phyloP scores from a whole-genome alignment of 1,284 basidiomycete genomes.

The Fistulinella staudtii region DNA sequence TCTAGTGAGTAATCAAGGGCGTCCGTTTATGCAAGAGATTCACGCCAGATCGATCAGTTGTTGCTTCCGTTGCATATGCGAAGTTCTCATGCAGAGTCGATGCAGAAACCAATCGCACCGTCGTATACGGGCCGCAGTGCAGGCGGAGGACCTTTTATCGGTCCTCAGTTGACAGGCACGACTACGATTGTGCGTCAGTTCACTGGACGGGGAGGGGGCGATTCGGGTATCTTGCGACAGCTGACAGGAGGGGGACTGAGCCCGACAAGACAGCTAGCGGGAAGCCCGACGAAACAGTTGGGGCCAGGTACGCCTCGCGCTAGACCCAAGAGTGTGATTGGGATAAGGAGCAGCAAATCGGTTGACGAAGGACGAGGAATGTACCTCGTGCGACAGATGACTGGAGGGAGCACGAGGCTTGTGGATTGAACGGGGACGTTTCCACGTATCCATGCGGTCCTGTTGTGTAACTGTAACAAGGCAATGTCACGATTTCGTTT shows the following conservation, averaged over 20 bases:
- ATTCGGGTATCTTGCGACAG: slow-evolving; percentile 51
- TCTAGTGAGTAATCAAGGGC: slow-evolving; percentile 46
- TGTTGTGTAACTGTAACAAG: neutral
- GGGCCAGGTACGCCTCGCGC: slow-evolving; percentile 36
- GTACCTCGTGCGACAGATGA: slow-evolving; percentile 67
- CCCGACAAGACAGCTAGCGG: slow-evolving; percentile 50
- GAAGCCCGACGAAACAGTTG: slow-evolving; percentile 58
- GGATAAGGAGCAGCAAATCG: slow-evolving; percentile 53
- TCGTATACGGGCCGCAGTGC: slow-evolving; percentile 44
- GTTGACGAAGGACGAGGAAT: slow-evolving; percentile 61
- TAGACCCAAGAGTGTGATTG: slow-evolving; percentile 62
- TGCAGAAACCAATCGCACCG: slow-evolving; percentile 42
- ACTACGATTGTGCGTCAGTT: slow-evolving; percentile 73
- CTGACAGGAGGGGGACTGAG: slow-evolving; percentile 63
- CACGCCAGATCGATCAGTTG: slow-evolving; percentile 35
- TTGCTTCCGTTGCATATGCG: slow-evolving; percentile 50
- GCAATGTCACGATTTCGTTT: slow-evolving; percentile 8
- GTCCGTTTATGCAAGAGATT: slow-evolving; percentile 5
- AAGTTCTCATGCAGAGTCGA: slow-evolving; percentile 42
- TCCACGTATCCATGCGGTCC: slow-evolving; percentile 19
- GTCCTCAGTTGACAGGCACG: slow-evolving; percentile 58
- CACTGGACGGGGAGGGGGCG: slow-evolving; percentile 52
- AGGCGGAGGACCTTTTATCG: slow-evolving; percentile 34
- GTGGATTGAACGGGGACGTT: slow-evolving; percentile 18
- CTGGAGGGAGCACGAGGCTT: slow-evolving; percentile 43